Evolutionary conservation across 2,329 filamentous ascomycete species (phyloP), one percentile per base, ranked within the genome.

Genomic region (Didymella pomorum): DNA sequence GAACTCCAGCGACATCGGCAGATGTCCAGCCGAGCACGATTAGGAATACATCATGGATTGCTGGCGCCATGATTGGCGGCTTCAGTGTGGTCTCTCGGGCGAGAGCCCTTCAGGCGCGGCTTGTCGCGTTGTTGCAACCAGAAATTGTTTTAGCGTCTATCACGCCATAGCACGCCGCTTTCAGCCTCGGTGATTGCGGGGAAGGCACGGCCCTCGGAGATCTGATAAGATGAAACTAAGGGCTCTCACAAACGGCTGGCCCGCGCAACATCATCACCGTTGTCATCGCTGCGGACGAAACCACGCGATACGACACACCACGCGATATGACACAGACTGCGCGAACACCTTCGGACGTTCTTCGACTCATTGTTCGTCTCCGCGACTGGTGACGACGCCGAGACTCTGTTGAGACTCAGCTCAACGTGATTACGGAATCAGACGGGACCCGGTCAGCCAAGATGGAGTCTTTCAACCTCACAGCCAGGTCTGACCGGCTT

Each of bases 141-240:
- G 62, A 71, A 65, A 64, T 60, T 59, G 52, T 54, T 42, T 61
- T 73, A 73, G 71, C 67, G 71, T 61, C 45, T 61, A 74, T 67
- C 63, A 63, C 68, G 68, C 66, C 60, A 58, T 69, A 58, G 52
- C 61, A 61, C 56, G 56, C 51, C 50, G 41, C 41, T n/a, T 4
- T 7, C 18, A 43, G 49, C n/a, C 41, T 59, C 56, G 51, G 51
- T 26, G 54, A 52, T 46, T 10, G 56, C 60, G 66, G 67, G 55
- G 63, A 58, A 62, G 45, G 55, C 58, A 44, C 58, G 64, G 62
- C 18, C 33, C 53, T 71, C 67, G 67, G 69, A 69, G 64, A 71
- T 70, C 44, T 64, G 61, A 63, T 63, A 61, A 50, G 26, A 16
- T 9, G 20, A 11, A n/a, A 16, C 16, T 9, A 21, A 21, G 7